A percentile compares a stretch with the other conserved stretches of the same genome.
Conservation (phyloP, 139 green algal species). For the Chlamydomonas incerta region DNA sequence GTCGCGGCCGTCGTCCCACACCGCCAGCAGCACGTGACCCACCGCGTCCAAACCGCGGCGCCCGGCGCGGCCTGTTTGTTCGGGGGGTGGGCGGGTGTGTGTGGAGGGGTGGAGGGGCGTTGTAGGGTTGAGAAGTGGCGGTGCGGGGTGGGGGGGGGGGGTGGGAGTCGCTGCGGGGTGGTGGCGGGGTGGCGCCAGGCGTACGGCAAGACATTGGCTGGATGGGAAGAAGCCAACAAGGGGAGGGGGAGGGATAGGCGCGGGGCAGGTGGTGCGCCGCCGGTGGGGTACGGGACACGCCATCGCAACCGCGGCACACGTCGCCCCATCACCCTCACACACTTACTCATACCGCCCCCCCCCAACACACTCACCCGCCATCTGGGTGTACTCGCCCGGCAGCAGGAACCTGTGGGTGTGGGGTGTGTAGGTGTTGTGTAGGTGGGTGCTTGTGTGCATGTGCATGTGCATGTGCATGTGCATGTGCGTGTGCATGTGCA, state of each 20-base stretch:
- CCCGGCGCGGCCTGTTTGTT: slow-evolving; percentile 89
- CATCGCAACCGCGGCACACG: too few relatives aligned
- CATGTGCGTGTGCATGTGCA: too few relatives aligned
- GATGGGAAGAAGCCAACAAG: too few relatives aligned
- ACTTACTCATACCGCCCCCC: too few relatives aligned
- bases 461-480: too few relatives aligned
- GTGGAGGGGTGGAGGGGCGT: not conserved
- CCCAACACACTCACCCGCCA: slow-evolving; percentile 77
- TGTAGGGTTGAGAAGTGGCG: not conserved
- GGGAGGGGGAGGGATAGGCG: not conserved
- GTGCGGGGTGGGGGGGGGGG: not conserved
- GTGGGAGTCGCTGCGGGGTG: not conserved
- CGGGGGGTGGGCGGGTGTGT: not conserved
- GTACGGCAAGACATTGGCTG: too few relatives aligned
- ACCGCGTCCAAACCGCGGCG: slow-evolving; percentile 89
- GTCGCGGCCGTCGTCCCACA: slow-evolving; percentile 76
- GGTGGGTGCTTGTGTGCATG: not conserved
- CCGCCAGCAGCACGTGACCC: slow-evolving; percentile 91
- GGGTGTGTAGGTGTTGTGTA: not conserved
- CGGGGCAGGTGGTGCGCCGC: not conserved
- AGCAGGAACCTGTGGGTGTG: slow-evolving; percentile 64
- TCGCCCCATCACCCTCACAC: too few relatives aligned
- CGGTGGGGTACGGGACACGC: too few relatives aligned
- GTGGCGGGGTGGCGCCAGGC: not conserved
- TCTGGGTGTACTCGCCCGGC: slow-evolving; percentile 97